phyloP scores from a whole-genome alignment of 2,329 filamentous ascomycete species.

The Exophiala spinifera region DNA sequence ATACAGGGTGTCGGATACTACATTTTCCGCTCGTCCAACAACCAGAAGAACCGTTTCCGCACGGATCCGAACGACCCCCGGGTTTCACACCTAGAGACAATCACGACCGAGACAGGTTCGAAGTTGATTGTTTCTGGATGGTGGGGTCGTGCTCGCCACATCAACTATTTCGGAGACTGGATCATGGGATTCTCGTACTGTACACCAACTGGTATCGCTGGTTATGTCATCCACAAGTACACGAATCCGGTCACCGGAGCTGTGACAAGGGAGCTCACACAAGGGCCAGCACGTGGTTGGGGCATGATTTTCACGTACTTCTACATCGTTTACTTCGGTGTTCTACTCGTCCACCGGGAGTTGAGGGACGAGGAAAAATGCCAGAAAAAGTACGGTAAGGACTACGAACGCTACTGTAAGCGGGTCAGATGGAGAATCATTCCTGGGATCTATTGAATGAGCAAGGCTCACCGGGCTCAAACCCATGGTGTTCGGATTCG shows the following conservation, averaged over 20 bases:
- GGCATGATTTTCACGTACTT: slow-evolving; percentile 91
- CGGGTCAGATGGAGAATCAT: slow-evolving; percentile 78
- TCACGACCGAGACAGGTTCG: slow-evolving; percentile 78
- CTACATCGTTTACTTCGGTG: slow-evolving; percentile 86
- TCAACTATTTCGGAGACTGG: slow-evolving; percentile 97
- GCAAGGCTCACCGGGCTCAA: neutral
- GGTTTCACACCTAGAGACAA: slow-evolving; percentile 77
- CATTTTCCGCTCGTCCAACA: slow-evolving; percentile 92
- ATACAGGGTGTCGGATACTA: slow-evolving; percentile 73
- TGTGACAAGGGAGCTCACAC: slow-evolving; percentile 64
- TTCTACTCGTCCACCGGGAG: slow-evolving; percentile 82
- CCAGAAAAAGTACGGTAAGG: slow-evolving; percentile 81
- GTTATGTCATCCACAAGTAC: slow-evolving; percentile 65
- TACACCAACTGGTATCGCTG: slow-evolving; percentile 78
- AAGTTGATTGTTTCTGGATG: slow-evolving; percentile 81
- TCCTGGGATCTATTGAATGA: slow-evolving; percentile 43
- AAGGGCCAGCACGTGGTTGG: slow-evolving; percentile 73
- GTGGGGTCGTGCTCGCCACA: slow-evolving; percentile 90
- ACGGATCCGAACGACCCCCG: slow-evolving; percentile 77
- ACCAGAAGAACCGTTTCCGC: slow-evolving; percentile 91
- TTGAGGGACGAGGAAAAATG: slow-evolving; percentile 89
- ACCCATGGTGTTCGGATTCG: neutral
- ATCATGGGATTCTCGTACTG: slow-evolving; percentile 88
- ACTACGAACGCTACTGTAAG: slow-evolving; percentile 87
- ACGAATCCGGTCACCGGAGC: slow-evolving; percentile 50